These are phyloP conservation scores for Phytopythium chamaehyphon DNA, from an alignment of 352 stramenopile genomes.

Conservation along the genomic window DNA sequence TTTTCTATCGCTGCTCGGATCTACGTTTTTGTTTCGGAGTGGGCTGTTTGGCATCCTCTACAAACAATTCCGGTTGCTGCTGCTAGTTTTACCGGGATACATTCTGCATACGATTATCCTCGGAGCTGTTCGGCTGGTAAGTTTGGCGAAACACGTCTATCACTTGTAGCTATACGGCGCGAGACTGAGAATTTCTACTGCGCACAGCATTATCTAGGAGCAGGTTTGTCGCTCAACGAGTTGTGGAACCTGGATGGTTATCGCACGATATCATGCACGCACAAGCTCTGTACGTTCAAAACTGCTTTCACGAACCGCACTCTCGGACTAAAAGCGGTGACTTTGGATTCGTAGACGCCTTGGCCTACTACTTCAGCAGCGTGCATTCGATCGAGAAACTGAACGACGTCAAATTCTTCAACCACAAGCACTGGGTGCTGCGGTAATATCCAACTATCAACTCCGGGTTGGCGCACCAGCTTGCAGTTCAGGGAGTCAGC, in stretches of 20 bases:
- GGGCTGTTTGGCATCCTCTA: conserved; percentile 60
- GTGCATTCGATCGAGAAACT: conserved; percentile 49
- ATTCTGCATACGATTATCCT: conserved; percentile 46
- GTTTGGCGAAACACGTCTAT: not conserved
- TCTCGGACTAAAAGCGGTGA: not conserved
- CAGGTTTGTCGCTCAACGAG: conserved; percentile 19
- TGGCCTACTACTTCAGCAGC: conserved; percentile 49
- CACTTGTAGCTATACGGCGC: not conserved
- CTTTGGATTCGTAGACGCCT: conserved; percentile 24
- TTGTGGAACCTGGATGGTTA: conserved; percentile 49
- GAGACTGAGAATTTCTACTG: too few relatives aligned
- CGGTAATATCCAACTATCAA: too few relatives aligned
- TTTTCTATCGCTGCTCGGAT: conserved; percentile 49
- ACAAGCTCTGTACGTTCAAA: conserved; percentile 43
- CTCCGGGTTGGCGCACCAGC: too few relatives aligned
- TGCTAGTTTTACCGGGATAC: conserved; percentile 47
- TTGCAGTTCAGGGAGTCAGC: too few relatives aligned
- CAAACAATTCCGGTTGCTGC: conserved; percentile 38
- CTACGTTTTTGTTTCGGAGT: conserved; percentile 71
- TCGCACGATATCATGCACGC: conserved; percentile 31
- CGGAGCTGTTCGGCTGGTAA: conserved; percentile 31
- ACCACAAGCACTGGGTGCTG: conserved; percentile 43
- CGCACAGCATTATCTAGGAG: conserved; percentile 27
- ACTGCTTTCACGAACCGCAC: not conserved
- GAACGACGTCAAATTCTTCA: conserved; percentile 49